Conservation (phyloP, 1,284 basidiomycete species). For the Cryptococcus hybrid region DNA sequence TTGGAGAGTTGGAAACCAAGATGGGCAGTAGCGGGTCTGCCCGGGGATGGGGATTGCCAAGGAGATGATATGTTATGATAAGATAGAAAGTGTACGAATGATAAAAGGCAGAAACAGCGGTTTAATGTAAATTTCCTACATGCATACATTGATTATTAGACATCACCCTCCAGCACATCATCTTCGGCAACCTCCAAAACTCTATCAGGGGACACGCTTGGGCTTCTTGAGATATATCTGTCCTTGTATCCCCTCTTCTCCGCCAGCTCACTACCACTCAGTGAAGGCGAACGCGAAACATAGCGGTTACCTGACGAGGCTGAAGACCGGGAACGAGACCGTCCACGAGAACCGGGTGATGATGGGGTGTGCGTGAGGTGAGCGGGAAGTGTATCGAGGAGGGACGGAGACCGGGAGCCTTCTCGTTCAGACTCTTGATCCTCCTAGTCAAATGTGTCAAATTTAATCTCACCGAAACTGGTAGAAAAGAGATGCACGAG, state of each 20-base stretch:
- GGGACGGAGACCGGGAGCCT: constrained; percentile 5
- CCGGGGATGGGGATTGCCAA: constrained; percentile 17
- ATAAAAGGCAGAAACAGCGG: neutral
- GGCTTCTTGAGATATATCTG: constrained; percentile 40
- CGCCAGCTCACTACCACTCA: constrained; percentile 20
- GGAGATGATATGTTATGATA: constrained; percentile 7
- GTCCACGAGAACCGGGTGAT: neutral
- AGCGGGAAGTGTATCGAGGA: constrained; percentile 4
- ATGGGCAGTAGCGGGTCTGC: constrained; percentile 18
- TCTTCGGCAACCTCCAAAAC: constrained; percentile 18
- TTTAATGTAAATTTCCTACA: neutral
- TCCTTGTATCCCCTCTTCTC: constrained; percentile 41
- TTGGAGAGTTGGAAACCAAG: constrained; percentile 68
- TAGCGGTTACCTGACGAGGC: neutral
- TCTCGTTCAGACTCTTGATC: constrained; percentile 13
- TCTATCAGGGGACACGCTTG: constrained; percentile 50
- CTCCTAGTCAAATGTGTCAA: neutral
- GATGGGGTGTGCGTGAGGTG: constrained; percentile 5
- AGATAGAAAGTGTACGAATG: neutral
- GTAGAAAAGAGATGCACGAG: constrained; percentile 14
- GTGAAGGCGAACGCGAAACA: constrained; percentile 51
- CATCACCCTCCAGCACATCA: constrained; percentile 38
- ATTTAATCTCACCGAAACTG: neutral
- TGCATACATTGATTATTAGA: constrained; percentile 13
- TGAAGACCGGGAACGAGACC: constrained; percentile 10